Evolutionary conservation across 108 stramenopile species (phyloP), one percentile per base, ranked within the genome.

Genomic region (Conticribra weissflogii): DNA sequence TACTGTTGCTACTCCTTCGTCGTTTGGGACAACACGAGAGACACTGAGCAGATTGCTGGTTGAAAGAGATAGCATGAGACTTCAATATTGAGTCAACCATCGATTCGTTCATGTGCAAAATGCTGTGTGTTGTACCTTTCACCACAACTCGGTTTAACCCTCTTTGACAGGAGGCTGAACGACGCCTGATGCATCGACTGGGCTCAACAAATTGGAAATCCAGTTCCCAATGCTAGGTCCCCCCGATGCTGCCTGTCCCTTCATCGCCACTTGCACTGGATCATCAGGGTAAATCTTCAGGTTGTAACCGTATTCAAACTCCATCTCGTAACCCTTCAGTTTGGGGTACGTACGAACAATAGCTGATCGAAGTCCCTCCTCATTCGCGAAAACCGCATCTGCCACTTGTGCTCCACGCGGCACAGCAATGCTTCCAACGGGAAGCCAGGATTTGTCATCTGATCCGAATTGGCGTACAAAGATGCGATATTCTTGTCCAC

Each of bases 301-400:
- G 51, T 95, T 95, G 76, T 76, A 95, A 17, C 94, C 94, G 65
- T 88, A 95, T 71, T 95, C 94, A 58, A 95, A 89, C 77, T 91
- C 88, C 29, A 36, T 68, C 50, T 92, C 90, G 47, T 61, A 81
- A 27, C 91, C 94, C 52, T 76, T 69, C 49, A 95, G 66, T 49
- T 82, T 83, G 3, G 89, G 86, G 63, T 86, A 95, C 2, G 84
- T 82, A 36, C 94, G 51, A 0, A 85, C 83, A 66, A 91, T 95
- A 7, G 84, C 75, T 12, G 52, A 52, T 51, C 87, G 83, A 21
- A 95, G 59, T 14, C 74, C 78, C 14, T 85, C 83, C 62, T 87
- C 89, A 63, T 91, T 90, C 15, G 86, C 83, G 65, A 85, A 95
- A 36, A 95, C 80, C 5, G 94, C 94, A 75, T 90, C 87, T 21